Percentiles rank a stretch among this genome's conserved stretches.
phyloP scores from a whole-genome alignment of 2,329 filamentous ascomycete species.

The Leptographium procerum region DNA sequence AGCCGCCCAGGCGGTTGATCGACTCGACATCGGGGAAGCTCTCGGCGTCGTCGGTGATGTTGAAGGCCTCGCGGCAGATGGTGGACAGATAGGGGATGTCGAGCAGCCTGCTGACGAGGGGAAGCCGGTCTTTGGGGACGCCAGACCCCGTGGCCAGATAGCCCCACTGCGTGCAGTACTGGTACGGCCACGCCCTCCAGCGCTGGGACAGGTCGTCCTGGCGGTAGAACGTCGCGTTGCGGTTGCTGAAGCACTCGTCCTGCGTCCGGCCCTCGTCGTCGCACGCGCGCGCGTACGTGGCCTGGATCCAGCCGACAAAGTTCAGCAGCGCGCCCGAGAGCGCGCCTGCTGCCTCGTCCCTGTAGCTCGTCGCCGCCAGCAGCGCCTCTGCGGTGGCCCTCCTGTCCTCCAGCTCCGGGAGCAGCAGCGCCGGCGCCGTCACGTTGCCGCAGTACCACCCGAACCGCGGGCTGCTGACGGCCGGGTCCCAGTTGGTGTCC shows the following conservation, averaged over 20 bases:
- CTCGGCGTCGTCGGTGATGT: slow-evolving; percentile 50
- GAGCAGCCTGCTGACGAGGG: slow-evolving; percentile 61
- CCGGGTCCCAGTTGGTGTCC: slow-evolving; percentile 42
- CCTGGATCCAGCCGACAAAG: slow-evolving; percentile 34
- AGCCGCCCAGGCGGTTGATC: slow-evolving; percentile 70
- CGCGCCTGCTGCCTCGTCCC: slow-evolving; percentile 20
- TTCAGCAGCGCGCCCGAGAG: slow-evolving; percentile 37
- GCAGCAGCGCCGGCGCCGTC: slow-evolving; percentile 29
- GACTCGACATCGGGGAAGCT: slow-evolving; percentile 51
- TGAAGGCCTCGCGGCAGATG: slow-evolving; percentile 58
- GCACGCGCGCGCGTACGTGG: slow-evolving; percentile 16
- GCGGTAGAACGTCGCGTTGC: slow-evolving; percentile 22
- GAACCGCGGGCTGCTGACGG: slow-evolving; percentile 27
- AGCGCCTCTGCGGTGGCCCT: slow-evolving; percentile 25
- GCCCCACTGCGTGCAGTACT: slow-evolving; percentile 58
- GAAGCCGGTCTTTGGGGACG: slow-evolving; percentile 50
- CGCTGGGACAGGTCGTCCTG: slow-evolving; percentile 25
- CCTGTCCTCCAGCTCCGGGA: slow-evolving; percentile 27
- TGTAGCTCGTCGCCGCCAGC: slow-evolving; percentile 30
- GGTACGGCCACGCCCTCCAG: slow-evolving; percentile 39
- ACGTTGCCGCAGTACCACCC: slow-evolving; percentile 37
- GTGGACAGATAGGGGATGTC: slow-evolving; percentile 50
- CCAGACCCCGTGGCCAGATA: slow-evolving; percentile 65
- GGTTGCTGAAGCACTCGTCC: slow-evolving; percentile 26
- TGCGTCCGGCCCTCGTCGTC: slow-evolving; percentile 18